A percentile compares a stretch with the other conserved stretches of the same genome.
phyloP scores from a whole-genome alignment of 2,329 filamentous ascomycete species.

The Cercospora brassicicola region DNA sequence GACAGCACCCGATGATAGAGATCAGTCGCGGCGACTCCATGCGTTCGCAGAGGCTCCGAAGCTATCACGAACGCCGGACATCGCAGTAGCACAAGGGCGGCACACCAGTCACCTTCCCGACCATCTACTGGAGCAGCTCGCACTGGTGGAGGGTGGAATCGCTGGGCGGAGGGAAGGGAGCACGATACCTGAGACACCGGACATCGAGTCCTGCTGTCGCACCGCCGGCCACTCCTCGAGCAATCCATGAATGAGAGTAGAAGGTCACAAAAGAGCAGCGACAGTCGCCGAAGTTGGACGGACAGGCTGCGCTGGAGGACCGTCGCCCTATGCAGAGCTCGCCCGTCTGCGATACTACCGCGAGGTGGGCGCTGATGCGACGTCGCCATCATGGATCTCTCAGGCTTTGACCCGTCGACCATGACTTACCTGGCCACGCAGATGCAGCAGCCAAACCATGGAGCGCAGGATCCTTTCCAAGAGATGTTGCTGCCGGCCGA shows the following conservation, averaged over 20 bases:
- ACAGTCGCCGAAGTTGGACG: conserved; percentile 1
- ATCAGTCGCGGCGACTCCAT: conserved; percentile 12
- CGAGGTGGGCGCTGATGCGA: conserved; percentile 24
- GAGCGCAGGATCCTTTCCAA: conserved; percentile 44
- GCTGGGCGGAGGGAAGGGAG: conserved; percentile 2
- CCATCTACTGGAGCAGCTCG: conserved; percentile 19
- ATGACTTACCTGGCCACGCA: conserved; percentile 63
- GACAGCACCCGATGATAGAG: not conserved
- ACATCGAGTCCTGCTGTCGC: not conserved
- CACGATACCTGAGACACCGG: not conserved
- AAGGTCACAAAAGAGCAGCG: not conserved
- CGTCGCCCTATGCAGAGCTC: conserved; percentile 23
- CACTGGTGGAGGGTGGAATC: conserved; percentile 7
- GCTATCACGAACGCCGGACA: conserved; percentile 14
- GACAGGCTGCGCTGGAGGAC: not conserved
- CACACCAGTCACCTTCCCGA: conserved; percentile 18
- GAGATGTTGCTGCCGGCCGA: conserved; percentile 56
- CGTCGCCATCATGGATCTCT: conserved; percentile 32
- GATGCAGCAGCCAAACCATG: conserved; percentile 56
- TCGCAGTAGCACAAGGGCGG: conserved; percentile 22
- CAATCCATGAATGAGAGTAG: not conserved
- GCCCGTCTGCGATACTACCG: conserved; percentile 15
- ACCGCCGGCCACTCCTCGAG: not conserved
- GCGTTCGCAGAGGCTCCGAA: conserved; percentile 14
- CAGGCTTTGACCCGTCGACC: conserved; percentile 37